Base-by-base conservation (phyloP, 495 filamentous ascomycete species). In the Aspergillus homomorphus region DNA sequence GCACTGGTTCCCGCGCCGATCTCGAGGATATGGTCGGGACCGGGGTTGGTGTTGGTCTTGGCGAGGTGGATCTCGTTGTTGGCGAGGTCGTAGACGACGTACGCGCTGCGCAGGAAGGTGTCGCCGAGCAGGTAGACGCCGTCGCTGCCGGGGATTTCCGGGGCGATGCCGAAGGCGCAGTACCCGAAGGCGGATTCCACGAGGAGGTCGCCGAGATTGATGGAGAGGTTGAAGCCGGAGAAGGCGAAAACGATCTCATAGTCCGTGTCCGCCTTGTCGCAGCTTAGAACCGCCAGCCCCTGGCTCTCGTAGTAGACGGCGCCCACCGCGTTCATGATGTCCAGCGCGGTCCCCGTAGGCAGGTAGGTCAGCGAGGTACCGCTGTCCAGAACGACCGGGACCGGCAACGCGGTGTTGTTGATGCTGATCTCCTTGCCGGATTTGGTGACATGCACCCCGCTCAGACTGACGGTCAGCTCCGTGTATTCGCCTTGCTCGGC, bases 71-170 rank as follows among this genome's bases (percentile, higher is more conserved):
- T 19, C 14, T 51, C 48, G 48, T 51, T 51, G 48, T 51, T 51
- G 48, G 23, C 23, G 48, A 51, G 48, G 24, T 93, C 89, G 65
- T 89, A 93, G 5, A 94, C 90, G 15, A 92, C 82, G 64, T 93
- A 94, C 1, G 90, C 89, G n/a, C 82, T 86, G 41, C 90, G 79
- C 8, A 94, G 79, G 74, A 93, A 94, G 0, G 90, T 93, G 66
- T 92, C 90, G 24, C 90, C 90, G 19, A 94, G 73, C 1, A 92
- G 84, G 42, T 79, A 76, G 3, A 79, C 81, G 23, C 79, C 78
- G n/a, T 68, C 62, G 19, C 33, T 51, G 7, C 78, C 82, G 21
- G 86, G 82, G 15, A 5, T 38, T 12, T 38, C 33, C 33, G 33
- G 33, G 33, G 77, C 73, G 64, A 92, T 85, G 24, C 87, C 87